Evolutionary conservation across 768 basidiomycete species (phyloP), one percentile per base, ranked within the genome.

Genomic region (Albatrellus ellisii): DNA sequence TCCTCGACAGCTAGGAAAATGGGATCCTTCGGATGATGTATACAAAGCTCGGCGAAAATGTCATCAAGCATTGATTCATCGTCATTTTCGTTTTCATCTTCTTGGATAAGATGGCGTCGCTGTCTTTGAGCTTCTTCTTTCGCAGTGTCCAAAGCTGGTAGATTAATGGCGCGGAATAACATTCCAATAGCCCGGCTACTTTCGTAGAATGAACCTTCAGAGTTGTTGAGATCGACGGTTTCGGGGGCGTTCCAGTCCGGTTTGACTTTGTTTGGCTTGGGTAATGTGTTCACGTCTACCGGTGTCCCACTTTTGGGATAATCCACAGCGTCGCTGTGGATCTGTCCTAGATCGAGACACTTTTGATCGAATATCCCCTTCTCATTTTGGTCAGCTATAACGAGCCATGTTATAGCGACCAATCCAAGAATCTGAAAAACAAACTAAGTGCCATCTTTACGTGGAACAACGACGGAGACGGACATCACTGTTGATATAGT

Each of bases 231-330:
- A 11, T 60, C 58, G 14, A 68, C 54, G 0, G 68, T 76, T 56
- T 82, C 79, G 12, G 75, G 77, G 2, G 75, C 77, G 52, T 67
- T 63, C 77, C 79, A 81, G 54, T 82, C 79, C 8, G 79, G 79
- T 48, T 68, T 44, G n/a, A 28, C 22, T 1, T 42, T 42, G n/a
- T 61, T 60, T 14, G 64, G 56, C 50, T 55, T 68, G 2, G 79
- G 74, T 22, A 79, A 67, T 0, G 32, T 26, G 2, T 42, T 8
- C 6, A 56, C 7, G 1, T 53, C 44, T 8, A 66, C 64, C 0
- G 63, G 57, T 8, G 47, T 46, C 11, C 64, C 50, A 14, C 68
- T 70, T 54, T 77, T 78, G 0, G 75, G 73, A 49, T 73, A 82
- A 54, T 81, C 78, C 1, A 80, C 77, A 0, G 80, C 80, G 41